Conservation (phyloP, 768 basidiomycete species). For the Suillus luteus region DNA sequence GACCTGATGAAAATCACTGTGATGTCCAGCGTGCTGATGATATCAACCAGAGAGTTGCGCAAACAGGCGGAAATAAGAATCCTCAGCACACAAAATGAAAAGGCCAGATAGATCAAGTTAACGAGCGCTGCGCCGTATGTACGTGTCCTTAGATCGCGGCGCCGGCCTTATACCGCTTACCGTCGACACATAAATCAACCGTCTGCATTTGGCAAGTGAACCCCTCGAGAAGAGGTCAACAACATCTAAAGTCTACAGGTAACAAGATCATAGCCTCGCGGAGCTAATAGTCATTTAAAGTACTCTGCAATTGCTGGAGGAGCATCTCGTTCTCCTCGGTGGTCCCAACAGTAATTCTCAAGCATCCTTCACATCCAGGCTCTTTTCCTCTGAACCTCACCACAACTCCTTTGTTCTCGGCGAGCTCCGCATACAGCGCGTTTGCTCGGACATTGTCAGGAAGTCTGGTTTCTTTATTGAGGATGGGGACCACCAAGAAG, state of each 20-base stretch:
- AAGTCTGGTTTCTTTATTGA: constrained; percentile 40
- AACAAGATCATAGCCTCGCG: not conserved
- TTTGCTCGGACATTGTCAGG: constrained; percentile 65
- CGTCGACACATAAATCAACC: not conserved
- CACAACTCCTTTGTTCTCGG: constrained; percentile 85
- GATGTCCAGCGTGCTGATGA: not conserved
- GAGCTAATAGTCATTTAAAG: constrained; percentile 39
- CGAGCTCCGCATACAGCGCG: constrained; percentile 75
- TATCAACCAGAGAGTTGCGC: constrained; percentile 3
- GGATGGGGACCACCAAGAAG: constrained; percentile 81
- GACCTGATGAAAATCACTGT: constrained; percentile 5
- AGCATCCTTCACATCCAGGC: constrained; percentile 80
- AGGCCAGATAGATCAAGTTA: not conserved
- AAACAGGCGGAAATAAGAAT: not conserved
- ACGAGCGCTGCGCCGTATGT: constrained; percentile 12
- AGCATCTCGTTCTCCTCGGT: constrained; percentile 72
- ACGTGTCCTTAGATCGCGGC: constrained; percentile 5
- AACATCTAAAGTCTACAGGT: not conserved
- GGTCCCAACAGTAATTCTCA: constrained; percentile 89
- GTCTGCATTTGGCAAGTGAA: constrained; percentile 1
- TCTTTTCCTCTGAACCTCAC: constrained; percentile 89
- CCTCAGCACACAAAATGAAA: constrained; percentile 11
- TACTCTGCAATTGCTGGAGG: constrained; percentile 53
- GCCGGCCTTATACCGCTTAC: not conserved
- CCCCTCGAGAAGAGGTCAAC: constrained; percentile 8